Evolutionary conservation across 805 yeast genomes (phyloP).

Genomic region (Candida vaughaniae): DNA sequence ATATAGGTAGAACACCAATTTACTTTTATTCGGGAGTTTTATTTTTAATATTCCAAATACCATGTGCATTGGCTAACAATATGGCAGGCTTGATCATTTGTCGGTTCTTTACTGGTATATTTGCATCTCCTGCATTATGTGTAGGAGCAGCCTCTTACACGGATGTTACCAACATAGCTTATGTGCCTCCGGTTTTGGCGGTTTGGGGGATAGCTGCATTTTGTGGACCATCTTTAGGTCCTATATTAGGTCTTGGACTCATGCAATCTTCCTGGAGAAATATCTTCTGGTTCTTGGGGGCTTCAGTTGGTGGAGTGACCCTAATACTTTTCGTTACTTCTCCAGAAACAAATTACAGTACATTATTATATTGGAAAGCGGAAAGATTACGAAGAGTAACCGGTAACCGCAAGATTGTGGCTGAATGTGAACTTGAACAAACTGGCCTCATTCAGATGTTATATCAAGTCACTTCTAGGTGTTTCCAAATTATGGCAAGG

Average conservation of each 20-base stretch:
- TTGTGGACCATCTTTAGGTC: slow-evolving; percentile 56
- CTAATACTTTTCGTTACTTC: slow-evolving; percentile 4
- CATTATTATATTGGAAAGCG: slow-evolving; percentile 49
- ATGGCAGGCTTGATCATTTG: slow-evolving; percentile 51
- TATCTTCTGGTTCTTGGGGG: slow-evolving; percentile 10
- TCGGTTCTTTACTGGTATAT: slow-evolving; percentile 53
- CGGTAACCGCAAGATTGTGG: slow-evolving; percentile 45
- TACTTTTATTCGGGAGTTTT: slow-evolving; percentile 47
- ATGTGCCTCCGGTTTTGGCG: slow-evolving; percentile 46
- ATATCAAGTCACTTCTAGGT: slow-evolving; percentile 37
- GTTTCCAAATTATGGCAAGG: slow-evolving; percentile 45
- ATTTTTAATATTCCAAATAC: slow-evolving; percentile 54
- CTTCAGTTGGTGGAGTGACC: slow-evolving; percentile 5
- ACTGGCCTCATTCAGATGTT: background rate
- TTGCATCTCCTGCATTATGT: slow-evolving; percentile 54
- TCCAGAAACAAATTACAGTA: slow-evolving; percentile 37
- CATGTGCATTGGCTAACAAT: slow-evolving; percentile 50
- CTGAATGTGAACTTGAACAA: slow-evolving; percentile 37
- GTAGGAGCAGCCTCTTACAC: slow-evolving; percentile 58
- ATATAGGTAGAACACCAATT: slow-evolving; percentile 51
- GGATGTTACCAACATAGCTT: slow-evolving; percentile 45
- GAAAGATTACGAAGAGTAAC: slow-evolving; percentile 46
- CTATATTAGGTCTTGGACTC: slow-evolving; percentile 22
- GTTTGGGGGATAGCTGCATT: slow-evolving; percentile 57
- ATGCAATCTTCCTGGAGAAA: slow-evolving; percentile 6